Evolutionary conservation across 495 filamentous ascomycete species (phyloP).

Genomic region (Xylaria nigripes): DNA sequence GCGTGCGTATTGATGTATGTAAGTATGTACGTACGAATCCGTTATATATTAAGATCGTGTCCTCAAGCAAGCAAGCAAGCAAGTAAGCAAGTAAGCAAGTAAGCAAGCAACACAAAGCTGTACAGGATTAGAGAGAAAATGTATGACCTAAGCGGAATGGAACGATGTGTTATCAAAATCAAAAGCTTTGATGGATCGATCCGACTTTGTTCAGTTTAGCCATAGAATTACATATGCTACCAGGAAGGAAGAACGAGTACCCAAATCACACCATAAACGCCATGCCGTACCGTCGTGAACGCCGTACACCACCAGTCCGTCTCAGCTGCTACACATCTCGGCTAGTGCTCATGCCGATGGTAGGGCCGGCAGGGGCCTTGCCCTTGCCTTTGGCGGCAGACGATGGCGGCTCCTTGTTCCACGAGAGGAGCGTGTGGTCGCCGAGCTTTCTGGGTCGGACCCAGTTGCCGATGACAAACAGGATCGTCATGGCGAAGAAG

Average conservation of each 20-base stretch:
- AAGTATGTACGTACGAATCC: too few relatives aligned
- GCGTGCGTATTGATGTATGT: too few relatives aligned
- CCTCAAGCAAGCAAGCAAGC: too few relatives aligned
- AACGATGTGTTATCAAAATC: too few relatives aligned
- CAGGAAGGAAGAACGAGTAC: neutral
- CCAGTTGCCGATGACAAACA: constrained; percentile 86
- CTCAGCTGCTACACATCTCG: constrained; percentile 25
- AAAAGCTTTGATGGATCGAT: too few relatives aligned
- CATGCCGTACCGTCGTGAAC: constrained; percentile 6
- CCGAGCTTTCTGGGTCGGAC: constrained; percentile 91
- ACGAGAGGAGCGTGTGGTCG: constrained; percentile 93
- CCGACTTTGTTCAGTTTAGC: neutral
- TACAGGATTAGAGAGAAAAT: too few relatives aligned
- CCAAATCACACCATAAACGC: constrained; percentile 6
- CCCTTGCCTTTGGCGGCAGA: constrained; percentile 35
- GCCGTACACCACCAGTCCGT: constrained; percentile 4
- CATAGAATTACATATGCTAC: neutral
- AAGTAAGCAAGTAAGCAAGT: too few relatives aligned
- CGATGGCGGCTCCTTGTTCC: constrained; percentile 80
- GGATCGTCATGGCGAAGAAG: constrained; percentile 74
- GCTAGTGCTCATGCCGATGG: constrained; percentile 23
- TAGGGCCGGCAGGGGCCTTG: constrained; percentile 24
- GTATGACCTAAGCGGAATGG: too few relatives aligned
- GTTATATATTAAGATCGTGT: too few relatives aligned
- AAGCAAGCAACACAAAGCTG: too few relatives aligned